A percentile compares a stretch with the other conserved stretches of the same genome.
These are phyloP conservation scores for Coemansia sp. DNA, from an alignment of 192 early-diverging fungal species.

Conservation along the genomic window DNA sequence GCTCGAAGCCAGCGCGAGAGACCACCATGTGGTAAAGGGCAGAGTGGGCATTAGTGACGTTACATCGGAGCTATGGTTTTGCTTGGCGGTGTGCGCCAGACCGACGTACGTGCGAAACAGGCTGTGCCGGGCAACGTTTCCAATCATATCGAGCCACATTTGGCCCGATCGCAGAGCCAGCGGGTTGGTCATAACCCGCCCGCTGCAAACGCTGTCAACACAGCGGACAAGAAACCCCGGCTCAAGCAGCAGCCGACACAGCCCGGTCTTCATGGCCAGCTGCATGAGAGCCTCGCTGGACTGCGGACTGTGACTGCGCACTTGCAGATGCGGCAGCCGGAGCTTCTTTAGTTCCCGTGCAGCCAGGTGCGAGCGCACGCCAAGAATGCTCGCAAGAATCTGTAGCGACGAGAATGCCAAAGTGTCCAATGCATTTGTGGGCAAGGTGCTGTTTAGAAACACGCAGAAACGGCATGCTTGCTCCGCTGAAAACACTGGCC, in stretches of 20 bases:
- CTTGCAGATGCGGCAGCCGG: conserved; percentile 22
- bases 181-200: background rate
- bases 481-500: too few relatives aligned
- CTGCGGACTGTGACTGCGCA: conserved; percentile 29
- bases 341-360: conserved; percentile 7
- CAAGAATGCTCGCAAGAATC: conserved; percentile 18
- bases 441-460: background rate
- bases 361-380: conserved; percentile 16
- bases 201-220: background rate
- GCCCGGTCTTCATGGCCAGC: conserved; percentile 20
- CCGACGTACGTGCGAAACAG: conserved; percentile 26
- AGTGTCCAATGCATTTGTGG: background rate
- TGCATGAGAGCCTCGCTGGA: conserved; percentile 35
- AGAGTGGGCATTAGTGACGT: background rate
- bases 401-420: conserved; percentile 17
- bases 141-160: conserved; percentile 44
- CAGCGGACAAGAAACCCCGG: conserved; percentile 8
- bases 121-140: conserved; percentile 27
- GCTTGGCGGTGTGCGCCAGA: background rate
- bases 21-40: conserved; percentile 26
- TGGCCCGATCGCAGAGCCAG: conserved; percentile 14
- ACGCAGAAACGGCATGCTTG: too few relatives aligned
- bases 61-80: too few relatives aligned
- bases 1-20: conserved; percentile 22
- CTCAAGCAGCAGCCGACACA: conserved; percentile 20